phyloP scores from a whole-genome alignment of 352 stramenopile genomes.

The Pythium sp. region DNA sequence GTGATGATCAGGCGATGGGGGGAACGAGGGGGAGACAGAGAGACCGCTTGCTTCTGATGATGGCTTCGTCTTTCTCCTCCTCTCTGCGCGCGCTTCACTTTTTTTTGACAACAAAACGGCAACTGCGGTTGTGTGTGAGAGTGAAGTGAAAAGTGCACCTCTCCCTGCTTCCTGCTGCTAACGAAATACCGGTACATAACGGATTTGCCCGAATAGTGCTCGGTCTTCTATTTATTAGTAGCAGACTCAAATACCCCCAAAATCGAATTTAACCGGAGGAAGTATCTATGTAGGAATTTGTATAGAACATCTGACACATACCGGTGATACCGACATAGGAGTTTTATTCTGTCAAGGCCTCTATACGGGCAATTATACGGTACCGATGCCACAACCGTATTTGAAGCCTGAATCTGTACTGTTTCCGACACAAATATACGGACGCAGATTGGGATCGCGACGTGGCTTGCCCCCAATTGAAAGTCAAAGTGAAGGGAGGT shows the following conservation, averaged over 20 bases:
- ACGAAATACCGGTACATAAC: background rate
- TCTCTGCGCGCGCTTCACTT: background rate
- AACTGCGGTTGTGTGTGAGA: background rate
- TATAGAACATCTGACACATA: too few relatives aligned
- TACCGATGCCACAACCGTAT: background rate
- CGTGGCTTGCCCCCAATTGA: background rate
- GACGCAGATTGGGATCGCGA: background rate
- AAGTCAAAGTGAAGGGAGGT: background rate
- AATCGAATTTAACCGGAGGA: too few relatives aligned
- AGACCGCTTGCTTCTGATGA: background rate
- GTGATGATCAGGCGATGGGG: background rate
- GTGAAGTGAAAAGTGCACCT: conserved; percentile 1
- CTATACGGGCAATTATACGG: background rate
- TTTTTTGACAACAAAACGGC: conserved; percentile 2
- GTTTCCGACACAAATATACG: background rate
- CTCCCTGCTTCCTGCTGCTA: background rate
- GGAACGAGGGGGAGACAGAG: background rate
- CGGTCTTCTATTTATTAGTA: too few relatives aligned
- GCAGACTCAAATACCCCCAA: too few relatives aligned
- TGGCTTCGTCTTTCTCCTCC: background rate
- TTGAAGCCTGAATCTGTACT: background rate
- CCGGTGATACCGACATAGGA: too few relatives aligned
- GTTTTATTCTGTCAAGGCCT: too few relatives aligned
- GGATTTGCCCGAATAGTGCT: too few relatives aligned
- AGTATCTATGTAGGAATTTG: too few relatives aligned